Evolutionary conservation across 768 basidiomycete genomes (phyloP).

Genomic region (Lentinula detonsa): DNA sequence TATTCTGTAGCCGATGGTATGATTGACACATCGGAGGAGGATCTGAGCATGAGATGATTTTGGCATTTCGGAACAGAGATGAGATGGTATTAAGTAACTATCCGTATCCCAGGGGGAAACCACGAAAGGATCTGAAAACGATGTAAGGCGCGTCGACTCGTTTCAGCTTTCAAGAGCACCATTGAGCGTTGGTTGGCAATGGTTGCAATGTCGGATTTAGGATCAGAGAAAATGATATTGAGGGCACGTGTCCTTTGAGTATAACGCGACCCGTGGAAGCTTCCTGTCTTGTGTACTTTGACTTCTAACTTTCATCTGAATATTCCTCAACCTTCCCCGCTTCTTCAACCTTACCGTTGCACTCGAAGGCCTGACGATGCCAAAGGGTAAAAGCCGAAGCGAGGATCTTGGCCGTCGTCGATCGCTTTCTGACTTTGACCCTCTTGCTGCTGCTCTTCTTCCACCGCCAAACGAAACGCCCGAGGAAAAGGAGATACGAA

Average conservation of each 20-base stretch:
- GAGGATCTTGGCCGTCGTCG: constrained; percentile 30
- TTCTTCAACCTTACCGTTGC: not conserved
- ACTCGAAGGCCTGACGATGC: not conserved
- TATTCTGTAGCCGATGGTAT: not conserved
- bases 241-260: not conserved
- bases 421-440: constrained; percentile 67
- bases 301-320: not conserved
- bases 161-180: not conserved
- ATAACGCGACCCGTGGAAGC: not conserved
- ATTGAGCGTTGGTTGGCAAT: not conserved
- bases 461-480: constrained; percentile 72
- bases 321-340: not conserved
- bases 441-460: constrained; percentile 57
- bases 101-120: too few species aligned
- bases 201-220: not conserved
- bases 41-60: not conserved
- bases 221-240: not conserved
- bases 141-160: not conserved
- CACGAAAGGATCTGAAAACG: not conserved
- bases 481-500: constrained; percentile 56
- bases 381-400: constrained; percentile 33
- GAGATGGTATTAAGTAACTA: not conserved
- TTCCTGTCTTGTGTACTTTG: not conserved
- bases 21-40: not conserved
- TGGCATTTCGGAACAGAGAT: not conserved